These are phyloP conservation scores for Ogataea populi-albae DNA, from an alignment of 805 yeast genomes.

Conservation along the genomic window DNA sequence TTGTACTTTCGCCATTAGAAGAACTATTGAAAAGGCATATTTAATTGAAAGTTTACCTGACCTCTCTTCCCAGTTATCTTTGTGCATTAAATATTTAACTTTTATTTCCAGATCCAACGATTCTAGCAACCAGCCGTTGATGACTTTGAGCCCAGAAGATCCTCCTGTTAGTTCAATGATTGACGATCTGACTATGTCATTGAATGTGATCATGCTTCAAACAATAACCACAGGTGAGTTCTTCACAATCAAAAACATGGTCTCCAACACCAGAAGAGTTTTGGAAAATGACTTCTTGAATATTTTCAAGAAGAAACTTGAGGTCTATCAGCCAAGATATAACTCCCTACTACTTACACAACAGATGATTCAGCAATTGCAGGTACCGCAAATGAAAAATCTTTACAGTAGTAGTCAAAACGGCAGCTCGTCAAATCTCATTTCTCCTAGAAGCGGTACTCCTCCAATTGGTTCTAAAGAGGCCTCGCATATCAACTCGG, in stretches of 20 bases:
- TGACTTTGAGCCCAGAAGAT: conserved; percentile 43
- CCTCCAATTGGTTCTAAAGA: conserved; percentile 26
- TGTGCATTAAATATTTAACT: conserved; percentile 27
- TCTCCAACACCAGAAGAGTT: conserved; percentile 54
- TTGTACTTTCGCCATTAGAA: conserved; percentile 62
- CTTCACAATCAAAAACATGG: conserved; percentile 50
- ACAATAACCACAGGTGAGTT: conserved; percentile 70
- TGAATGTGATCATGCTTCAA: conserved; percentile 64
- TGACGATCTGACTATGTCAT: conserved; percentile 76
- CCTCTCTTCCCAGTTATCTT: conserved; percentile 34
- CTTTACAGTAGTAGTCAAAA: conserved; percentile 16
- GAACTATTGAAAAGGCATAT: conserved; percentile 79
- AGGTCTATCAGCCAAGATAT: conserved; percentile 41
- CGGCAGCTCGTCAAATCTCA: conserved; percentile 22
- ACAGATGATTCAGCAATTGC: conserved; percentile 19
- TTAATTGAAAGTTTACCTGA: conserved; percentile 77
- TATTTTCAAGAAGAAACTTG: conserved; percentile 47
- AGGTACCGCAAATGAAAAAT: conserved; percentile 11
- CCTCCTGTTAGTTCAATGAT: conserved; percentile 78
- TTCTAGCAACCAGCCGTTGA: conserved; percentile 19
- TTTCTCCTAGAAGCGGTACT: conserved; percentile 31
- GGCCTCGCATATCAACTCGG: conserved; percentile 11
- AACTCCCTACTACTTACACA: conserved; percentile 28
- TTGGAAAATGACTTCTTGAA: conserved; percentile 63
- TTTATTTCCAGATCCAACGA: conserved; percentile 19